A percentile compares a stretch with the other conserved stretches of the same genome.
phyloP scores from a whole-genome alignment of 1,284 basidiomycete genomes.

The Pascua guehoae region DNA sequence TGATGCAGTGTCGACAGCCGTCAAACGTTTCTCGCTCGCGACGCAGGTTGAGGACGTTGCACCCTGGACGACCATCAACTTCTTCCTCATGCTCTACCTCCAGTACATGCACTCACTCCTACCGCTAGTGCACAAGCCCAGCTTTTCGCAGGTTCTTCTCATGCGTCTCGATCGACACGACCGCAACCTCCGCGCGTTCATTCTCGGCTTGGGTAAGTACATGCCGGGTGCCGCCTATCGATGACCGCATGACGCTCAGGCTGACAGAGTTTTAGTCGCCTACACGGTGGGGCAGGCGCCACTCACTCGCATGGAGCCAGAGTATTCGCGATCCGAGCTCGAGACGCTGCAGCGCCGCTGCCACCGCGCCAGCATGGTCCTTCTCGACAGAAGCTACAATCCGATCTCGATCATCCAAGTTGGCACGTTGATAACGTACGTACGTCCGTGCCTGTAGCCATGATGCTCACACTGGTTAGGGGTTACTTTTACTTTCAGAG shows the following conservation, averaged over 20 bases:
- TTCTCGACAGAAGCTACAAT: conserved; percentile 20
- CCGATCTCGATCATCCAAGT: conserved; percentile 12
- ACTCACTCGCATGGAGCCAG: conserved; percentile 20
- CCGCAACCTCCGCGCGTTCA: conserved; percentile 23
- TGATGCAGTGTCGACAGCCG: too few relatives aligned
- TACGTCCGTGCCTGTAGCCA: conserved; percentile 14
- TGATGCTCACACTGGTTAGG: too few relatives aligned
- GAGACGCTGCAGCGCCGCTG: conserved; percentile 23
- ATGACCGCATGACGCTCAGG: not conserved
- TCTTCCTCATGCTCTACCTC: conserved; percentile 31
- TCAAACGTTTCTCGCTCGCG: not conserved
- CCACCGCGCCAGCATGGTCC: conserved; percentile 25
- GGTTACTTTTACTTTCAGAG: conserved; percentile 29
- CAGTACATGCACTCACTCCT: conserved; percentile 29
- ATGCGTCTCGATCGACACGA: conserved; percentile 22
- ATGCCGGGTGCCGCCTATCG: not conserved
- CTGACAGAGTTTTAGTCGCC: conserved; percentile 6
- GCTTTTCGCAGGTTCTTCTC: conserved; percentile 28
- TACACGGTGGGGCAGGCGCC: conserved; percentile 31
- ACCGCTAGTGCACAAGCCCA: conserved; percentile 31
- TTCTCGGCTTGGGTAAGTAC: conserved; percentile 18
- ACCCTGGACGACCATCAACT: conserved; percentile 24
- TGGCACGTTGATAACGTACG: conserved; percentile 22
- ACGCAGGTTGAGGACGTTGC: conserved; percentile 19
- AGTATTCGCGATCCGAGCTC: conserved; percentile 16